These are phyloP conservation scores for Thamnidium elegans DNA, from an alignment of 192 early-diverging fungal species.

Conservation along the genomic window DNA sequence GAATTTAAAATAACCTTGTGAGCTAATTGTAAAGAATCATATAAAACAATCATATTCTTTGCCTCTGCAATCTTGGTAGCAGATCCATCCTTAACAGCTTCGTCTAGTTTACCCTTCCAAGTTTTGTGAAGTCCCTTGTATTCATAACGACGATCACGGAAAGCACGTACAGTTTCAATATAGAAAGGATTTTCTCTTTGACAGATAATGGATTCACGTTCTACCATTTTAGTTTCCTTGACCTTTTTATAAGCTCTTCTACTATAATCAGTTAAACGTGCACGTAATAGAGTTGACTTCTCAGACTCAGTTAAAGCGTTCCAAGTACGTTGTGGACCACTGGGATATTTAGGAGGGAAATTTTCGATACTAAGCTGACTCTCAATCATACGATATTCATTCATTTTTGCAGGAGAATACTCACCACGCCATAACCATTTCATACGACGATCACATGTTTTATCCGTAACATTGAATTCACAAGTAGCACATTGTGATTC, in stretches of 20 bases:
- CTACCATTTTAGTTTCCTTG: slow-evolving; percentile 76
- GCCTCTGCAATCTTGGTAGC: slow-evolving; percentile 71
- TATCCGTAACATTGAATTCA: slow-evolving; percentile 88
- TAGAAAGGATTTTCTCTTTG: slow-evolving; percentile 99
- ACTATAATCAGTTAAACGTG: slow-evolving; percentile 83
- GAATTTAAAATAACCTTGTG: slow-evolving; percentile 96
- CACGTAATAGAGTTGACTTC: slow-evolving; percentile 68
- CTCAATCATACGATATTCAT: slow-evolving; percentile 90
- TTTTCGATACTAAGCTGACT: slow-evolving; percentile 79
- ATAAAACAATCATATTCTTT: slow-evolving; percentile 90
- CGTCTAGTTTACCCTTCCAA: slow-evolving; percentile 84
- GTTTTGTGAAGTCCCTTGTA: slow-evolving; percentile 94
- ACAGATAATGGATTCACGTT: slow-evolving; percentile 89
- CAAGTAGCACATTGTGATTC: slow-evolving; percentile 88
- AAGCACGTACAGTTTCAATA: slow-evolving; percentile 92
- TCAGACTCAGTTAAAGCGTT: slow-evolving; percentile 65
- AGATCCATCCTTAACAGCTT: slow-evolving; percentile 63
- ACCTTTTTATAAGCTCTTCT: slow-evolving; percentile 84
- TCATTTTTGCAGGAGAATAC: slow-evolving; percentile 84
- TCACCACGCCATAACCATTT: slow-evolving; percentile 98
- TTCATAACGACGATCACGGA: slow-evolving; percentile 97
- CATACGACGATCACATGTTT: slow-evolving; percentile 90
- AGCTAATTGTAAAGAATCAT: slow-evolving; percentile 96
- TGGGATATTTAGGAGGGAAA: slow-evolving; percentile 65
- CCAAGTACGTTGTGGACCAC: slow-evolving; percentile 55